phyloP scores from a whole-genome alignment of 2,329 filamentous ascomycete species.

The Botrytis squamosa region DNA sequence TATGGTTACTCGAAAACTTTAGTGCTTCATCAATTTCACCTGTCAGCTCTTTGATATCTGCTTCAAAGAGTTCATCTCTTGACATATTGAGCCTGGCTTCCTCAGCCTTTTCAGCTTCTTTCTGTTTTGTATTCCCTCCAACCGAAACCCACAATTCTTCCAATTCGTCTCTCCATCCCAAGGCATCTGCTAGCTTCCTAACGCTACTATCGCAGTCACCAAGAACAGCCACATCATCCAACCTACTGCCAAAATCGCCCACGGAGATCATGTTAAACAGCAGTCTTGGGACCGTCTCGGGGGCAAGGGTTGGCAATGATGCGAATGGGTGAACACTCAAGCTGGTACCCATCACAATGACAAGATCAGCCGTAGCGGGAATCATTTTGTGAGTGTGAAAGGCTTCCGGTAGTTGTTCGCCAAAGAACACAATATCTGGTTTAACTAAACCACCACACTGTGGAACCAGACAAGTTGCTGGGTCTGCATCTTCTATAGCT shows the following conservation, averaged over 20 bases:
- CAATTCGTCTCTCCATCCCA: constrained; percentile 85
- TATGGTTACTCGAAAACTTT: constrained; percentile 38
- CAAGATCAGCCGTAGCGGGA: constrained; percentile 66
- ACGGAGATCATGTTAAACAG: constrained; percentile 86
- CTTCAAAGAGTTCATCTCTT: constrained; percentile 50
- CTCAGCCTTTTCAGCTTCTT: constrained; percentile 32
- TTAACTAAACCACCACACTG: constrained; percentile 73
- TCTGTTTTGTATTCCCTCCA: constrained; percentile 58
- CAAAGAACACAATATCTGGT: constrained; percentile 82
- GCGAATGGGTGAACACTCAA: constrained; percentile 88
- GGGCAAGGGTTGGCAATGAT: constrained; percentile 65
- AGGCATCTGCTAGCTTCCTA: constrained; percentile 69
- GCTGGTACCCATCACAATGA: constrained; percentile 86
- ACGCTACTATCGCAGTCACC: constrained; percentile 84
- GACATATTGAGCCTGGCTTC: constrained; percentile 30
- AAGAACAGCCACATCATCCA: constrained; percentile 82
- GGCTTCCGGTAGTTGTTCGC: constrained; percentile 63
- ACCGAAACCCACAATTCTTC: constrained; percentile 70
- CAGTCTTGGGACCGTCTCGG: constrained; percentile 66
- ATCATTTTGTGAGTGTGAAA: constrained; percentile 62
- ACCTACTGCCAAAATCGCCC: constrained; percentile 70
- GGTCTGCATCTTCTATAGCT: constrained; percentile 63
- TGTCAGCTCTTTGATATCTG: constrained; percentile 42
- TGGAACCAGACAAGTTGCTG: constrained; percentile 64
- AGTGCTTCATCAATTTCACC: constrained; percentile 40